Percentiles rank a stretch among this genome's conserved stretches.
These are phyloP conservation scores for Thalassiosira oceanica DNA, from an alignment of 352 stramenopile genomes.

Conservation along the genomic window DNA sequence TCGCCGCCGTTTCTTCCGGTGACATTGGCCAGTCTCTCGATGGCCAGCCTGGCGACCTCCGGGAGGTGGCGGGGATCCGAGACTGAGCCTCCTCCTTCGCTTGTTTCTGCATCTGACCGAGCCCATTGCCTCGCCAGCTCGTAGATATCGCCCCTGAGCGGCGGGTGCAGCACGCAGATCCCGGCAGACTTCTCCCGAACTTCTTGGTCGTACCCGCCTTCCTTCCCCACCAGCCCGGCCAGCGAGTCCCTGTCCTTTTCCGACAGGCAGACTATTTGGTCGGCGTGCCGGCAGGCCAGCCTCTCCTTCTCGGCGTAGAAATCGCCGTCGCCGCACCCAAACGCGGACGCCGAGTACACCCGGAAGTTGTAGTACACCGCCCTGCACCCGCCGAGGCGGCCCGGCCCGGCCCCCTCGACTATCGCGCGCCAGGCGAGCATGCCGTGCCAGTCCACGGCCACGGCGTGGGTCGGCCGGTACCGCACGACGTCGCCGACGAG, in stretches of 20 bases:
- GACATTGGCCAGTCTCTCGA: no score
- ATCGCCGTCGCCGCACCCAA: slow-evolving; percentile 4
- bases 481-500: not conserved
- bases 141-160: slow-evolving; percentile 40
- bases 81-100: not conserved
- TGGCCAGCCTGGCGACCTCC: no score
- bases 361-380: slow-evolving; percentile 57
- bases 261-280: slow-evolving; percentile 35
- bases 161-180: slow-evolving; percentile 27
- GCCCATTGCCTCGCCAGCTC: slow-evolving; percentile 18
- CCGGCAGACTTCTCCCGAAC: not conserved
- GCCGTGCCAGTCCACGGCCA: slow-evolving; percentile 44
- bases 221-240: slow-evolving; percentile 9
- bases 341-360: slow-evolving; percentile 29
- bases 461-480: slow-evolving; percentile 17
- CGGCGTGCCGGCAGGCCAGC: slow-evolving; percentile 25
- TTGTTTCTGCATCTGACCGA: not conserved
- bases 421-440: slow-evolving; percentile 23
- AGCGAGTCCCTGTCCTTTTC: slow-evolving; percentile 27
- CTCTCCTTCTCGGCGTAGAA: slow-evolving; percentile 48
- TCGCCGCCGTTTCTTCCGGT: no score
- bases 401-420: not conserved
- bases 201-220: slow-evolving; percentile 1
- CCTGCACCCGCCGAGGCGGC: not conserved
- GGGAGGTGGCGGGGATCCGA: slow-evolving; percentile 4